These are phyloP conservation scores for Penicillium bialowiezense DNA, from an alignment of 495 filamentous ascomycete species.

Conservation along the genomic window DNA sequence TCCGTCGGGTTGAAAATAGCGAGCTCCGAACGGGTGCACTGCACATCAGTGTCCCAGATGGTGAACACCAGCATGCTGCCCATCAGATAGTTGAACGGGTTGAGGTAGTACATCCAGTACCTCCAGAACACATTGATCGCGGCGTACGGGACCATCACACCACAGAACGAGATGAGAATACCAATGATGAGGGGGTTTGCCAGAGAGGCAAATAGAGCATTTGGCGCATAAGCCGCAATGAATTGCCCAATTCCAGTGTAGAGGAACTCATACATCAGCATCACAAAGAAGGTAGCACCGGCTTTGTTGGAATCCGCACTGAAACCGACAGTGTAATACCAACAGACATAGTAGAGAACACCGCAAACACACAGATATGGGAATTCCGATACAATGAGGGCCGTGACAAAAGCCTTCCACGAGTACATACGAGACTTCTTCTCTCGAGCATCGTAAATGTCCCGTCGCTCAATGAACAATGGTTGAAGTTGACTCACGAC, in stretches of 20 bases:
- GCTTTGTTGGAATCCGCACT: slow-evolving; percentile 32
- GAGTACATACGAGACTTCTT: slow-evolving; percentile 48
- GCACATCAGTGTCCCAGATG: slow-evolving; percentile 54
- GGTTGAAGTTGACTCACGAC: slow-evolving; percentile 49
- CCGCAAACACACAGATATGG: slow-evolving; percentile 47
- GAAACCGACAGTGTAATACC: slow-evolving; percentile 41
- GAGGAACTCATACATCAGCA: slow-evolving; percentile 52
- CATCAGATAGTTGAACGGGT: slow-evolving; percentile 69
- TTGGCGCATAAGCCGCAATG: slow-evolving; percentile 55
- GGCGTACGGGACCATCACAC: slow-evolving; percentile 36
- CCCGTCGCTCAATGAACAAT: slow-evolving; percentile 46
- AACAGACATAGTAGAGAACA: slow-evolving; percentile 45
- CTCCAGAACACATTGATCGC: slow-evolving; percentile 58
- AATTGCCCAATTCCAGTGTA: slow-evolving; percentile 61
- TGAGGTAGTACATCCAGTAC: slow-evolving; percentile 76
- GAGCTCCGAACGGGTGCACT: slow-evolving; percentile 56
- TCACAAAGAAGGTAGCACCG: slow-evolving; percentile 53
- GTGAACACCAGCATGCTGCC: slow-evolving; percentile 55
- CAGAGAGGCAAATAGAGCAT: slow-evolving; percentile 51
- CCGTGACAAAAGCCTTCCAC: slow-evolving; percentile 48
- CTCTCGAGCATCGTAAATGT: slow-evolving; percentile 48
- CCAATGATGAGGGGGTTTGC: slow-evolving; percentile 55
- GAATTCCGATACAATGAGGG: slow-evolving; percentile 46
- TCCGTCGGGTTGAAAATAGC: slow-evolving; percentile 49
- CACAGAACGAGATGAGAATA: slow-evolving; percentile 54